These are phyloP conservation scores for Isatis tinctoria DNA, from an alignment of 345 rosid genomes.

Conservation along the genomic window DNA sequence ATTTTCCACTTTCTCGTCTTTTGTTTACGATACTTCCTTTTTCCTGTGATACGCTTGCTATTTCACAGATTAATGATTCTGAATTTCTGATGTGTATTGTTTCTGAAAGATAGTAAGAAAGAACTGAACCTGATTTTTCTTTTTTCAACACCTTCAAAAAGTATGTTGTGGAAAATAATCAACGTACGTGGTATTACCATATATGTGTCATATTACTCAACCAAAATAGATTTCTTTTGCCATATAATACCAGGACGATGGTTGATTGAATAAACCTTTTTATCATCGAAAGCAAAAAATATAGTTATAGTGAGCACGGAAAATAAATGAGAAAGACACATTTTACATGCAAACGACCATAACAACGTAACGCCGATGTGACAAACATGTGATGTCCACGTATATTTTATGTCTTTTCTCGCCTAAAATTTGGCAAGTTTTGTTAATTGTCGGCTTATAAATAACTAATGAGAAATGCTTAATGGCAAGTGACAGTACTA, in stretches of 20 bases:
- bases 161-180: neutral
- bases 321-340: slow-evolving; percentile 8
- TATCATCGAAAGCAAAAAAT: neutral
- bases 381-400: slow-evolving; percentile 34
- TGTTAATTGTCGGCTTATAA: slow-evolving; percentile 22
- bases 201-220: slow-evolving; percentile 8
- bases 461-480: slow-evolving; percentile 15
- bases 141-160: neutral
- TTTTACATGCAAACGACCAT: slow-evolving; percentile 30
- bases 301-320: neutral
- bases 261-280: neutral
- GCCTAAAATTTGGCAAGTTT: slow-evolving; percentile 22
- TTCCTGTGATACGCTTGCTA: neutral
- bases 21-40: neutral
- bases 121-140: slow-evolving; percentile 6
- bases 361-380: slow-evolving; percentile 16
- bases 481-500: slow-evolving; percentile 19
- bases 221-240: neutral
- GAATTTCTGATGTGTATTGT: neutral
- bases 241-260: neutral
- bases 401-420: slow-evolving; percentile 23
- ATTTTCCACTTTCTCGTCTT: neutral
- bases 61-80: neutral
- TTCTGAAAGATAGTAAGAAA: slow-evolving; percentile 4
- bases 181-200: slow-evolving; percentile 2